Base-by-base conservation (phyloP, 1,284 basidiomycete species). In the Sanghuangporus baumii region DNA sequence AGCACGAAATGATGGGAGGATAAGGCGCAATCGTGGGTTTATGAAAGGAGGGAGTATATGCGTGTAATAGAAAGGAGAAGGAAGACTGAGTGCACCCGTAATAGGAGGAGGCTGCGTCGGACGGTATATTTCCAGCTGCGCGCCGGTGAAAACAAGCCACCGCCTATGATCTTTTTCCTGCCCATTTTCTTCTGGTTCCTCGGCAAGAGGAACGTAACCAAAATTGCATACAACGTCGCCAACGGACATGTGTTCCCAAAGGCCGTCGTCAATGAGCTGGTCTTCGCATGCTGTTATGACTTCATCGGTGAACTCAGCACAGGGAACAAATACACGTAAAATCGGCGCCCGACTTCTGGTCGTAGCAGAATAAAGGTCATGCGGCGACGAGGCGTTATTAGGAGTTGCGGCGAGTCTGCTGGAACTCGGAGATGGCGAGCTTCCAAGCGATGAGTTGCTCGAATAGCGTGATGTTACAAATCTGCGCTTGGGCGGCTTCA, bases 141-240 rank as follows among this genome's bases (percentile, higher is more conserved):
- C 67, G 5, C 88, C 89, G 65, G 87, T 80, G 70, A 84, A 91
- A 26, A 91, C 69, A n/a, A 91, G 76, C 89, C 89, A 91, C 14
- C 46, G 69, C 61, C 50, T 37, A 36, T 46, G 60, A 41, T 61
- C 64, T 12, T 66, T 61, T 76, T 80, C 43, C 70, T 73, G 31
- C 68, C 66, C 65, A 50, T 67, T 67, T 7, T 60, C 55, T 58
- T 70, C 67, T 34, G 60, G 65, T 59, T 40, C 59, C 64, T 66
- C 41, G 57, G 54, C 46, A 0, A 79, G 77, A 0, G 84, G 84
- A 7, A 92, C 78, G 68, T 84, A 90, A 6, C 89, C 89, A 57
- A 92, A 78, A 71, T 92, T 92, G 72, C 86, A 90, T 23, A 92
- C 79, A 46, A 91, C 73, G 69, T 92, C 89, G 1, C 90, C 89